A percentile compares a stretch with the other conserved stretches of the same genome.
phyloP scores from a whole-genome alignment of 345 rosid genomes.

The Eucalyptus pauciflora region DNA sequence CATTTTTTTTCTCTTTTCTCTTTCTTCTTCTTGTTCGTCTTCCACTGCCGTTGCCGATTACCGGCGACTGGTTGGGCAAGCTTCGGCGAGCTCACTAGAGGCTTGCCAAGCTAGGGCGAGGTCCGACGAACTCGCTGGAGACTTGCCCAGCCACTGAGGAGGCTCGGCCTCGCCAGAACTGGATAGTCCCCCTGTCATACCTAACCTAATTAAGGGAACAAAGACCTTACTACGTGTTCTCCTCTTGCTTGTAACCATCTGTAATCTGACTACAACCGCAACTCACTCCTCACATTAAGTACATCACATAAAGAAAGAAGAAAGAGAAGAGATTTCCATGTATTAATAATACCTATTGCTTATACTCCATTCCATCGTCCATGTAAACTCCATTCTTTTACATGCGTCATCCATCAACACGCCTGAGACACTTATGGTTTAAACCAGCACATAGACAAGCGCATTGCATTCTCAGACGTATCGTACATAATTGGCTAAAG shows the following conservation, averaged over 20 bases:
- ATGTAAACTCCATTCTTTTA: no score
- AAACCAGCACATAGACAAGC: no score
- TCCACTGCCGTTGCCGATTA: rapidly evolving
- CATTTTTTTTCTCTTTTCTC: no score
- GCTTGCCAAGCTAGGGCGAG: rapidly evolving
- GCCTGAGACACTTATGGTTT: not conserved
- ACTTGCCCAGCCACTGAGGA: no score
- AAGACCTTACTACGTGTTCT: not conserved
- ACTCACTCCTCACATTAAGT: not conserved
- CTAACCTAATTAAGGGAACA: not conserved
- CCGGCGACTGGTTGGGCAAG: no score
- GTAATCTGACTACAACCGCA: not conserved
- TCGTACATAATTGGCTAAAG: not conserved
- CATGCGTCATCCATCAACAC: not conserved
- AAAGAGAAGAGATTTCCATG: not conserved
- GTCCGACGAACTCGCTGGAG: rapidly evolving
- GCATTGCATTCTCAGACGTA: not conserved
- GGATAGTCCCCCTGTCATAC: no score
- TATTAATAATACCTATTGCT: not conserved
- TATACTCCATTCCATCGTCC: not conserved
- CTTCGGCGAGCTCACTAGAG: no score
- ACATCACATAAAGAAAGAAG: not conserved
- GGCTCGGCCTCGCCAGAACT: no score
- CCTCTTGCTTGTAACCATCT: not conserved
- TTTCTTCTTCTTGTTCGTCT: no score